Conservation (phyloP, 2,329 filamentous ascomycete species). For the Venturia pyrina region DNA sequence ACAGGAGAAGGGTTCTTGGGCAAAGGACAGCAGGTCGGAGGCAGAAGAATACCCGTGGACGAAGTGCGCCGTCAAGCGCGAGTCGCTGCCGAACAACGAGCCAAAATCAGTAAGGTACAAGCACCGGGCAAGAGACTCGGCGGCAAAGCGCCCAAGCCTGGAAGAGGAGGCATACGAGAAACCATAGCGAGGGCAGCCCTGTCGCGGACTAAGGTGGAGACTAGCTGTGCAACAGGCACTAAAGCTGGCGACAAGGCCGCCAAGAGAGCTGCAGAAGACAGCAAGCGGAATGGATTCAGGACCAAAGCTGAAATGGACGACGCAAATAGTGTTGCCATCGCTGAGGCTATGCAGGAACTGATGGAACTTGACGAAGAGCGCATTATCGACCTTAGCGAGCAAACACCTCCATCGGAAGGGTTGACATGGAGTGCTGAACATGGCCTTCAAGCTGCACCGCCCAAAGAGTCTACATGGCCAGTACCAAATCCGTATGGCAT, state of each 20-base stretch:
- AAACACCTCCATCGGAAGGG: slow-evolving; percentile 33
- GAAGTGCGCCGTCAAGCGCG: slow-evolving; percentile 69
- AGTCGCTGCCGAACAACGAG: slow-evolving; percentile 62
- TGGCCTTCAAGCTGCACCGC: slow-evolving; percentile 6
- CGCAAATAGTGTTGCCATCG: slow-evolving; percentile 78
- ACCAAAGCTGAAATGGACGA: slow-evolving; percentile 82
- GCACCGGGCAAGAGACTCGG: slow-evolving; percentile 4
- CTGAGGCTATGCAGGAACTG: slow-evolving; percentile 75
- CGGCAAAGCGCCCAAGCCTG: background rate
- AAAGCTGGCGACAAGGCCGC: slow-evolving; percentile 54
- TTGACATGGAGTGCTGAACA: slow-evolving; percentile 21
- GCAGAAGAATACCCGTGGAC: slow-evolving; percentile 48
- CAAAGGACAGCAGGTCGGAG: slow-evolving; percentile 61
- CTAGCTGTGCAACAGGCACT: slow-evolving; percentile 67
- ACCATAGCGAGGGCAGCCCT: slow-evolving; percentile 4
- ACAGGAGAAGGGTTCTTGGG: slow-evolving; percentile 83
- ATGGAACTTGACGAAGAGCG: slow-evolving; percentile 64
- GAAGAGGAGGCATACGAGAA: slow-evolving; percentile 1
- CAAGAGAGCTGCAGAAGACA: slow-evolving; percentile 45
- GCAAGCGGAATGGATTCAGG: slow-evolving; percentile 62
- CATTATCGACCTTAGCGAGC: slow-evolving; percentile 24
- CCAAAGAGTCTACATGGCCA: background rate
- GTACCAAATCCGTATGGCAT: background rate
- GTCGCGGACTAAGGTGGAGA: slow-evolving; percentile 19
- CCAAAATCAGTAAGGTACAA: slow-evolving; percentile 35